Base-by-base conservation (phyloP, 2,329 filamentous ascomycete genomes). In the Cordyceps javanica region DNA sequence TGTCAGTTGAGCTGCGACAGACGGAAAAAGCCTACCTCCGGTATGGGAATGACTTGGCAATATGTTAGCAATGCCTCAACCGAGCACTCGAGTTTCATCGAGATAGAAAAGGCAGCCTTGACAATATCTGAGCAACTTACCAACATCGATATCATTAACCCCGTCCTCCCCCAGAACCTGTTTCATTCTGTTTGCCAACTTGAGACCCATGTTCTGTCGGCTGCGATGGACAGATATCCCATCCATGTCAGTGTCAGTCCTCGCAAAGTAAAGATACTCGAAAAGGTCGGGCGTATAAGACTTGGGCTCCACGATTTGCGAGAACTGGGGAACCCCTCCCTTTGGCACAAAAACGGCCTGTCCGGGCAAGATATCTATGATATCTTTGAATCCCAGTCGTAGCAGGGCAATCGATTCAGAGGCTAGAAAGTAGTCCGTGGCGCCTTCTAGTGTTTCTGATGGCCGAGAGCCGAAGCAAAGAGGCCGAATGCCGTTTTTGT, bases 301-400 rank as follows among this genome's bases (percentile, higher is more conserved):
- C 64, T 82, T 80, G 63, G 81, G 79, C 59, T 82, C 73, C 41
- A 86, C 82, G 14, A 96, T 85, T 71, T 96, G 90, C 61, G 80
- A 78, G 76, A 92, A 94, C 49, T 86, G 80, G 1, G 90, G 90
- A 55, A 79, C 76, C 51, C 82, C 79, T 41, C 90, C 90, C 74
- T 95, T 95, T 66, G 87, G 79, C 61, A 95, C 86, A 67, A 95
- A 91, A 61, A 95, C 90, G 2, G 90, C 91, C 73, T 96, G 83
- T 23, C 92, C 91, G 0, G 91, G 91, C 55, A 87, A 74, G 62
- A 96, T 89, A 67, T 96, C 89, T 39, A 80, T 73, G 64, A 95
- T 87, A 67, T 91, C 79, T 34, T 72, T 77, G 75, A 94, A 96
- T 16, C 90, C 90, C 49, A 93, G 85, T 70, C 95, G 90, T 46